A percentile compares a stretch with the other conserved stretches of the same genome.
phyloP scores from a whole-genome alignment of 1,284 basidiomycete species.

The Rhizopogon parksii region DNA sequence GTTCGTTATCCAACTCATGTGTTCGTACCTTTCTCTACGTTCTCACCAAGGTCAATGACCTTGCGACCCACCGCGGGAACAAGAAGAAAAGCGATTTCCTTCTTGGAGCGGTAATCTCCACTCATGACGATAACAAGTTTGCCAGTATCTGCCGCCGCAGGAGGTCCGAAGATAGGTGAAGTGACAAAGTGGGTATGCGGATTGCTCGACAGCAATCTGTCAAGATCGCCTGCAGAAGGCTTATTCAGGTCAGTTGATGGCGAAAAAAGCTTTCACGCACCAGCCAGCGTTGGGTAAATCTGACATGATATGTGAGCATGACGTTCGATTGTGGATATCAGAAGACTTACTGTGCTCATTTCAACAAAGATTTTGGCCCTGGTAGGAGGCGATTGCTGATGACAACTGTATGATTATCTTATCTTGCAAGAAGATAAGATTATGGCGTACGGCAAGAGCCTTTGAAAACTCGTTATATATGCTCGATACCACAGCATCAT shows the following conservation, averaged over 20 bases:
- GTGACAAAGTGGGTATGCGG: constrained; percentile 66
- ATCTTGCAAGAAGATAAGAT: constrained; percentile 1
- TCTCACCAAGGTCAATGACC: constrained; percentile 66
- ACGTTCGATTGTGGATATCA: constrained; percentile 2
- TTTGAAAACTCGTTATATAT: constrained; percentile 62
- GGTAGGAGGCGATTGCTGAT: constrained; percentile 34
- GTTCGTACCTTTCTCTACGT: constrained; percentile 63
- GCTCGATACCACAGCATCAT: constrained; percentile 67
- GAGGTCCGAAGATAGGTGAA: constrained; percentile 76
- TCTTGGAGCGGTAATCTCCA: constrained; percentile 81
- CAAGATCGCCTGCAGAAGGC: constrained; percentile 52
- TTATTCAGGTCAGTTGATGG: background rate
- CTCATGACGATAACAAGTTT: constrained; percentile 74
- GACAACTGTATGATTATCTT: constrained; percentile 8
- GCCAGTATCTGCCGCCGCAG: constrained; percentile 60
- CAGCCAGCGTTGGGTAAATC: constrained; percentile 69
- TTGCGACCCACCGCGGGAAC: constrained; percentile 78
- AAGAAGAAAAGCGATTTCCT: constrained; percentile 67
- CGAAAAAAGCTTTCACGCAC: constrained; percentile 26
- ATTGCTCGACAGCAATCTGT: constrained; percentile 57
- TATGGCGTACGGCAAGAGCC: constrained; percentile 37
- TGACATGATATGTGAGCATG: constrained; percentile 23
- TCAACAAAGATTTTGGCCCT: constrained; percentile 74
- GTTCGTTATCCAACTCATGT: background rate
- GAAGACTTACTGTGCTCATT: constrained; percentile 60